phyloP scores from a whole-genome alignment of 1,139 yeast species.

The Taphrina pruni region DNA sequence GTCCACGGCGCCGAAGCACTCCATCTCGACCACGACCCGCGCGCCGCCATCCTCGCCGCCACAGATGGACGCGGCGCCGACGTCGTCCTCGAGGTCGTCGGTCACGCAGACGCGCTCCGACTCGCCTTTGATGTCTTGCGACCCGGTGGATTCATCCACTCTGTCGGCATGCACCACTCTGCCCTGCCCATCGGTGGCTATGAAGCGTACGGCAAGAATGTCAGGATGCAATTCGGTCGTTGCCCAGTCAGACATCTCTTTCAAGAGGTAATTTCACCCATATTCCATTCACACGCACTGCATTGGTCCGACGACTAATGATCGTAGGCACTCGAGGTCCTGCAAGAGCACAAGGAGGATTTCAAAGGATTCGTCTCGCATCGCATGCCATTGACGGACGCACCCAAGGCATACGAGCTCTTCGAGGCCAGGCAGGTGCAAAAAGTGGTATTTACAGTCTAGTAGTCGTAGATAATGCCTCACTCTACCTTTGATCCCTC shows the following conservation, averaged over 20 bases:
- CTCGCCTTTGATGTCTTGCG: constrained; percentile 63
- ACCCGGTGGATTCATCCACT: constrained; percentile 64
- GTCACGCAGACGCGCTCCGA: constrained; percentile 60
- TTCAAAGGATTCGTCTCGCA: constrained; percentile 48
- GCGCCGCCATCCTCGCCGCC: constrained; percentile 50
- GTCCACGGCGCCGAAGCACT: constrained; percentile 59
- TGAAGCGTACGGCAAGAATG: constrained; percentile 58
- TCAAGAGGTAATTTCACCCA: background rate
- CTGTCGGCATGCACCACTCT: constrained; percentile 69
- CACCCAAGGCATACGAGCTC: constrained; percentile 58
- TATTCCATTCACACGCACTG: constrained; percentile 47
- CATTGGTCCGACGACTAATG: no score
- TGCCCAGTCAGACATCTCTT: constrained; percentile 28
- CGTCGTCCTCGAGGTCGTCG: constrained; percentile 64
- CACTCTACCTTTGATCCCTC: no score
- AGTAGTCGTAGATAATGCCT: background rate
- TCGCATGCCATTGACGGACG: constrained; percentile 48
- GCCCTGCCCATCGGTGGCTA: constrained; percentile 64
- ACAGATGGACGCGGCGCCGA: constrained; percentile 60
- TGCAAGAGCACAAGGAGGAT: constrained; percentile 16
- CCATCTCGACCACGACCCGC: constrained; percentile 51
- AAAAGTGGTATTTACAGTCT: constrained; percentile 58
- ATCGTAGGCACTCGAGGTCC: constrained; percentile 25
- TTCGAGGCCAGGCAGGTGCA: constrained; percentile 64
- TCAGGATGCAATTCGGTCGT: constrained; percentile 27